Evolutionary conservation across 1,139 yeast genomes (phyloP).

Genomic region (Maudiozyma humilis): DNA sequence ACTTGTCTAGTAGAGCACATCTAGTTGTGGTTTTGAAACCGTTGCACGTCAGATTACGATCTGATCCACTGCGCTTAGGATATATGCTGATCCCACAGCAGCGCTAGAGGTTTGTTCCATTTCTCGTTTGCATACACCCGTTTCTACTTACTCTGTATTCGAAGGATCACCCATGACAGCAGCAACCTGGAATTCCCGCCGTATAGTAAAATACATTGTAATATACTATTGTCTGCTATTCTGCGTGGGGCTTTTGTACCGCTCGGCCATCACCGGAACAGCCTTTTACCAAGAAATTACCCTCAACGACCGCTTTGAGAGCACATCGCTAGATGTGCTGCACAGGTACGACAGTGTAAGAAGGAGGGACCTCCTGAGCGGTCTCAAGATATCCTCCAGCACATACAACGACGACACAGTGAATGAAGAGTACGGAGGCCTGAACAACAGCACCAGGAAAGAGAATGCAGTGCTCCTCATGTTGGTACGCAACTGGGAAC

Average conservation of each 20-base stretch:
- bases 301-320: not conserved
- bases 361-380: slow-evolving; percentile 10
- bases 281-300: not conserved
- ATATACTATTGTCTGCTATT: not conserved
- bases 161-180: not conserved
- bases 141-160: not conserved
- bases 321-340: slow-evolving; percentile 10
- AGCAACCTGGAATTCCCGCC: not conserved
- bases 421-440: not conserved
- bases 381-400: slow-evolving; percentile 15
- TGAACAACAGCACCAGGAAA: slow-evolving; percentile 25
- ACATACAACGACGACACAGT: slow-evolving; percentile 8
- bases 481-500: slow-evolving; percentile 62
- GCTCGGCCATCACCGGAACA: not conserved
- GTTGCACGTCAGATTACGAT: too few species aligned
- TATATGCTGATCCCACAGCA: not conserved
- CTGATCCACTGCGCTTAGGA: too few species aligned
- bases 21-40: too few species aligned
- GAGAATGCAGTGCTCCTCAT: slow-evolving; percentile 62
- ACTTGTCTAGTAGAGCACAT: too few species aligned
- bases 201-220: not conserved
- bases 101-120: not conserved
- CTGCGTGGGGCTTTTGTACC: not conserved
- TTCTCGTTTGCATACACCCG: not conserved
- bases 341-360: slow-evolving; percentile 12